Evolutionary conservation across 345 rosid genomes (phyloP), one percentile per base, ranked within the genome.

Genomic region (Euphorbia pulcherrima): DNA sequence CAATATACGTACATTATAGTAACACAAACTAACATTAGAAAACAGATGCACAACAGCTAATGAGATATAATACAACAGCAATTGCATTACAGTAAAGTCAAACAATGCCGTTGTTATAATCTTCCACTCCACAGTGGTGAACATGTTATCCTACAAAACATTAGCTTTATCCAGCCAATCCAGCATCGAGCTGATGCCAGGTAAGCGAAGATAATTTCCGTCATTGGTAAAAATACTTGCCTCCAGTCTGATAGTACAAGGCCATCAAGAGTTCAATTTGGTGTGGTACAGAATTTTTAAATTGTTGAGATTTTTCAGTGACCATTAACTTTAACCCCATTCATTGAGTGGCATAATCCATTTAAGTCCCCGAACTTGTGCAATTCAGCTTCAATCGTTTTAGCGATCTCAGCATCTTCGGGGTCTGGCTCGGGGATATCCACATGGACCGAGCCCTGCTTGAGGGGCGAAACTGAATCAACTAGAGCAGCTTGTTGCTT

Each of bases 161-260:
- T 73, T 58, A 67, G 76, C 46, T 30, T 68, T n/a, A 28, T 72
- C 64, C 66, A 68, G 67, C 62, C 1, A 65, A 62, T 37, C 69
- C 33, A 53, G 88, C 88, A 85, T 78, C 77, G 61, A 79, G 79
- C 65, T 58, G 84, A 81, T 83, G 82, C 88, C 80, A 68, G 82
- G 55, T 70, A 53, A 18, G 27, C 35, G 52, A 64, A 56, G 29
- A 63, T 28, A 28, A 26, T 8, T 63, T 63, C 13, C 1, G 37
- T 27, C 53, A 47, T 46, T 28, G 30, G 51, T 58, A 63, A 60
- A 77, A 55, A 68, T 61, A 65, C 57, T 40, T 48, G 60, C 67
- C 54, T 61, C 61, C 44, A 65, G 57, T 65, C 64, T 57, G 40
- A 11, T 60, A 71, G 67, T 41, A 69, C 29, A 72, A 13, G 27